phyloP scores from a whole-genome alignment of 2,329 filamentous ascomycete species.

The Lasiodiplodia theobromae region DNA sequence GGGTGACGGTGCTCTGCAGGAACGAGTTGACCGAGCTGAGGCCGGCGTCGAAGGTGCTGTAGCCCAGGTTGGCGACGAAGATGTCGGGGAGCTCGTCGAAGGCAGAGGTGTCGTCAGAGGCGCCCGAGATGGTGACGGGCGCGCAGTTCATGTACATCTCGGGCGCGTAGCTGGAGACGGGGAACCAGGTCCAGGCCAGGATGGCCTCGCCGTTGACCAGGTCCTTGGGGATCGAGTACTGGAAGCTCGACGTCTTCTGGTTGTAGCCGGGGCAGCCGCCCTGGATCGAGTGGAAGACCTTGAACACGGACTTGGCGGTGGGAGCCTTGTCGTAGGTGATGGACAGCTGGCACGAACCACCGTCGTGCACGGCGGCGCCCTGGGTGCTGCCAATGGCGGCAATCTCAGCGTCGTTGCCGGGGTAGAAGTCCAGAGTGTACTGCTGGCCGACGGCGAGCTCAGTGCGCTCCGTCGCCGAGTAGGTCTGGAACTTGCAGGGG shows the following conservation, averaged over 20 bases:
- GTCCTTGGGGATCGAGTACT: conserved; percentile 69
- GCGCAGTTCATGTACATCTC: conserved; percentile 99
- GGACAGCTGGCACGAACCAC: conserved; percentile 87
- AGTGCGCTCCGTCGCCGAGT: conserved; percentile 14
- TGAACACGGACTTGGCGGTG: conserved; percentile 69
- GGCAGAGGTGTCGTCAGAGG: conserved; percentile 59
- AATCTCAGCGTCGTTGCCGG: conserved; percentile 9
- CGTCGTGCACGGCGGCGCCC: conserved; percentile 83
- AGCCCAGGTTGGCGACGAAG: conserved; percentile 72
- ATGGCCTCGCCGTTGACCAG: conserved; percentile 71
- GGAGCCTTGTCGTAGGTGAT: conserved; percentile 71
- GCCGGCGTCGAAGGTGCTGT: background rate
- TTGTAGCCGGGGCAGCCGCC: conserved; percentile 79
- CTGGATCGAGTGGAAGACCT: conserved; percentile 87
- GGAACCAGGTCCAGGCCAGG: conserved; percentile 93
- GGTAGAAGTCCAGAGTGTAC: conserved; percentile 67
- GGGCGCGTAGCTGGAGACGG: conserved; percentile 76
- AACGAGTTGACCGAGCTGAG: background rate
- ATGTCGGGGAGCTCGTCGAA: conserved; percentile 73
- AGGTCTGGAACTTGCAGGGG: conserved; percentile 23
- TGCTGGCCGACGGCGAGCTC: conserved; percentile 61
- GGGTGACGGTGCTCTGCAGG: conserved; percentile 5
- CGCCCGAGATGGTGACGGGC: conserved; percentile 69
- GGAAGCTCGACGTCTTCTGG: conserved; percentile 66
- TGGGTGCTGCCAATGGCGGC: conserved; percentile 19